Percentiles rank a stretch among this genome's conserved stretches.
phyloP scores from a whole-genome alignment of 2,329 filamentous ascomycete species.

The Phyllosticta ampelicida region DNA sequence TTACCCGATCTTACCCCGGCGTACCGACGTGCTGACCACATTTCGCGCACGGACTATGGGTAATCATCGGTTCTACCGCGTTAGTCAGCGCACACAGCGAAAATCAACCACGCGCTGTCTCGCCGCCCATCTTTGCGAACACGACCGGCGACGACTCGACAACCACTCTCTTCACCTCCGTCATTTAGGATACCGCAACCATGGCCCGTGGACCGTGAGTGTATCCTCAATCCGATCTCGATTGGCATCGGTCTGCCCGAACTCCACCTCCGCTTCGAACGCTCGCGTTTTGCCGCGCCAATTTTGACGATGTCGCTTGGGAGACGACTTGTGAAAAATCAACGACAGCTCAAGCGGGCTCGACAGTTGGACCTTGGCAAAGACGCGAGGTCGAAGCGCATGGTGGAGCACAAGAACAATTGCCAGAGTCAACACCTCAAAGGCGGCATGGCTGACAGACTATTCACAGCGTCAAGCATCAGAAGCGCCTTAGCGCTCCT shows the following conservation, averaged over 20 bases:
- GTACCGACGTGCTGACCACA: slow-evolving; percentile 21
- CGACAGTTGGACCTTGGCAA: background rate
- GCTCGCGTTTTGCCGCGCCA: background rate
- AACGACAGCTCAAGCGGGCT: background rate
- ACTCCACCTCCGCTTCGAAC: background rate
- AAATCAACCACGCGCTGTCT: slow-evolving; percentile 1
- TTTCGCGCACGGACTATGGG: slow-evolving; percentile 15
- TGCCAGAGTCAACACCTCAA: background rate
- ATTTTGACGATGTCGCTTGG: background rate
- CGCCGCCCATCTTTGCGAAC: slow-evolving; percentile 10
- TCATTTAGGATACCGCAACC: slow-evolving; percentile 35
- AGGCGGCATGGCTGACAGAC: background rate
- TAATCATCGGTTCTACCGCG: slow-evolving; percentile 1
- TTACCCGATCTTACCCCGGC: slow-evolving; percentile 27
- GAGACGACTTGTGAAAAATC: background rate
- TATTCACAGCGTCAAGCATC: slow-evolving; percentile 84
- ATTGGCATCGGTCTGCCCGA: background rate
- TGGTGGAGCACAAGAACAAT: background rate
- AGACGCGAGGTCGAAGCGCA: background rate
- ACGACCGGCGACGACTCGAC: slow-evolving; percentile 21
- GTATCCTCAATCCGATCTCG: background rate
- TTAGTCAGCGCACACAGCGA: slow-evolving; percentile 11
- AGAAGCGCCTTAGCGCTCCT: slow-evolving; percentile 98
- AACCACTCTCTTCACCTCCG: slow-evolving; percentile 22
- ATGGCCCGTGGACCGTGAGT: slow-evolving; percentile 58